Base-by-base conservation (phyloP, 2,329 filamentous ascomycete species). In the Xylariomycetidae sp. region DNA sequence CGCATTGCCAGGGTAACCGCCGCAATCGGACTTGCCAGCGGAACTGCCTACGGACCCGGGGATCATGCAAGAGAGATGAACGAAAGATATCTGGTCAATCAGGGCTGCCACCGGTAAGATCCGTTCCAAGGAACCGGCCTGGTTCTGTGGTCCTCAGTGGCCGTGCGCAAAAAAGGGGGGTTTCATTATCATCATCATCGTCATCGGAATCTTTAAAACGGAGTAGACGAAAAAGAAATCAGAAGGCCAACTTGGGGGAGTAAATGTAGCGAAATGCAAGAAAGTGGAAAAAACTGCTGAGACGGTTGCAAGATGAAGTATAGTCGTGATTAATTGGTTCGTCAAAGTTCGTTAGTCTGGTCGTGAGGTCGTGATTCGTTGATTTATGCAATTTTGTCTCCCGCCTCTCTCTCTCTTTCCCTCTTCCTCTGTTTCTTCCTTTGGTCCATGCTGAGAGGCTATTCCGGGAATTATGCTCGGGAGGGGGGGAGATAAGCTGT, bases 321-420 rank as follows among this genome's bases (percentile, higher is more conserved):
- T 51, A 30, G 38, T 54, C 48, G 42, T 54, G n/a, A n/a, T n/a
- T n/a, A n/a, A n/a, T n/a, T n/a, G n/a, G n/a, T n/a, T n/a, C n/a
- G n/a, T n/a, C n/a, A 43, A 38, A 46, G 23, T 48, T 46, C 40
- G 29, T 31, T n/a, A 23, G 20, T 23, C 8, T n/a, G n/a, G n/a
- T 57, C 53, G 49, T 56, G 33, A 55, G 34, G 42, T 57, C 52
- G 50, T 56, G 40, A 54, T 34, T 55, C 53, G 49, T 57, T 42
- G 49, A 49, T 57, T 48, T 56, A 56, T 57, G 54, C 54, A 57
- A 48, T 45, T 48, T 51, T 53, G 50, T 48, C n/a, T 23, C 20
- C 20, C 20, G 8, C n/a, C 20, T 53, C 43, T 53, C 43, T 46
- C 50, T 46, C 48, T 31, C 40, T 45, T 37, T 44, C 45, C 48